Conservation (phyloP, 345 rosid genomes). For the Angophora floribunda region DNA sequence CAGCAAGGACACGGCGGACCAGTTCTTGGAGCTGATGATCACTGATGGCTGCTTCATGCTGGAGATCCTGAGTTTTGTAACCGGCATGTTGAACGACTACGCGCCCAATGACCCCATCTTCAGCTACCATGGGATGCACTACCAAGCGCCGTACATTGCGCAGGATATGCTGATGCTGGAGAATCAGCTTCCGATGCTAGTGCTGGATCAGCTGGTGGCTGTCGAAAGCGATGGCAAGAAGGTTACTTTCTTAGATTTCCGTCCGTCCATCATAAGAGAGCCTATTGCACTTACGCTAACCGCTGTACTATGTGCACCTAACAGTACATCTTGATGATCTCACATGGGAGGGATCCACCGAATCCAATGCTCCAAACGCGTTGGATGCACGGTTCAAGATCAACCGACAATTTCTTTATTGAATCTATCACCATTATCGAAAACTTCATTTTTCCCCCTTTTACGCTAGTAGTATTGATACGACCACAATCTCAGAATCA, state of each 20-base stretch:
- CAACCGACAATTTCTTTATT: too few relatives aligned
- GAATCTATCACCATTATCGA: neutral
- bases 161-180: neutral
- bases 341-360: too few relatives aligned
- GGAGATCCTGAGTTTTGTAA: slow-evolving; percentile 26
- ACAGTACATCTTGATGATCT: too few relatives aligned
- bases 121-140: slow-evolving; percentile 28
- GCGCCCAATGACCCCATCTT: slow-evolving; percentile 32
- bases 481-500: too few relatives aligned
- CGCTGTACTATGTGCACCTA: too few relatives aligned
- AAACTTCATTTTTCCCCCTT: too few relatives aligned
- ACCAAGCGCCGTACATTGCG: slow-evolving; percentile 14
- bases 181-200: too few relatives aligned
- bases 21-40: slow-evolving; percentile 31
- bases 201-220: too few relatives aligned
- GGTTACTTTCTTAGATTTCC: neutral
- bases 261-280: too few relatives aligned
- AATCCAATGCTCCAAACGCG: too few relatives aligned
- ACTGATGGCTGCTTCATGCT: slow-evolving; percentile 49
- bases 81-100: slow-evolving; percentile 17
- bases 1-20: neutral
- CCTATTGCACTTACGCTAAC: too few relatives aligned
- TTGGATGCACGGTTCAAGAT: neutral
- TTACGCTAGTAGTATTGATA: too few relatives aligned
- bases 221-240: slow-evolving; percentile 8